Conservation (phyloP, 2,329 filamentous ascomycete species). For the Bipolaris sorokiniana region DNA sequence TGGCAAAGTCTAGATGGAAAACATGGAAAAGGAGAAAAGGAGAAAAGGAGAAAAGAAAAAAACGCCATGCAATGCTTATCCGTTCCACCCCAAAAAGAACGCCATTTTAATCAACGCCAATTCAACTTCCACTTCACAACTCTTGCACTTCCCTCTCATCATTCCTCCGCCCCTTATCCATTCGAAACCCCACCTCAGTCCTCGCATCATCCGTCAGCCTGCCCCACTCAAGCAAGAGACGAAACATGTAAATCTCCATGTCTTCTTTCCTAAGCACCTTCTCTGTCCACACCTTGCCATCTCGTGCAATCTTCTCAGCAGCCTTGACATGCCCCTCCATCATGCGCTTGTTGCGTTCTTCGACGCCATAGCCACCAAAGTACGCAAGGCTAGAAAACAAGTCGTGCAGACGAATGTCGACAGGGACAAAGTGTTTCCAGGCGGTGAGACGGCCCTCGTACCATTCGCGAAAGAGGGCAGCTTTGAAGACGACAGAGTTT, state of each 20-base stretch:
- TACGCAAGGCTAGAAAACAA: slow-evolving; percentile 77
- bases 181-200: slow-evolving; percentile 43
- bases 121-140: not conserved
- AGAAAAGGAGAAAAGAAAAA: not conserved
- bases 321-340: slow-evolving; percentile 34
- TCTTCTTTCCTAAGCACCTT: slow-evolving; percentile 58
- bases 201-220: slow-evolving; percentile 45
- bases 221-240: slow-evolving; percentile 74
- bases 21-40: not conserved
- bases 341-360: slow-evolving; percentile 33
- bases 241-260: slow-evolving; percentile 81
- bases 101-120: not conserved
- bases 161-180: slow-evolving; percentile 22
- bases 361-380: slow-evolving; percentile 57
- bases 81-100: not conserved
- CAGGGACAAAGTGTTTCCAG: slow-evolving; percentile 81
- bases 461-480: slow-evolving; percentile 78
- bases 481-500: slow-evolving; percentile 71
- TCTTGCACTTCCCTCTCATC: slow-evolving; percentile 4
- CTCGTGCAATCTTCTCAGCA: slow-evolving; percentile 43
- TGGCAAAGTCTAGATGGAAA: not conserved
- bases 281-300: slow-evolving; percentile 41
- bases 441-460: slow-evolving; percentile 74
- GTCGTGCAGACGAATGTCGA: slow-evolving; percentile 75
- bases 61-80: slow-evolving; percentile 12